Evolutionary conservation across 306 rosid species (phyloP), one percentile per base, ranked within the genome.

Genomic region (Vachellia pachyceras): DNA sequence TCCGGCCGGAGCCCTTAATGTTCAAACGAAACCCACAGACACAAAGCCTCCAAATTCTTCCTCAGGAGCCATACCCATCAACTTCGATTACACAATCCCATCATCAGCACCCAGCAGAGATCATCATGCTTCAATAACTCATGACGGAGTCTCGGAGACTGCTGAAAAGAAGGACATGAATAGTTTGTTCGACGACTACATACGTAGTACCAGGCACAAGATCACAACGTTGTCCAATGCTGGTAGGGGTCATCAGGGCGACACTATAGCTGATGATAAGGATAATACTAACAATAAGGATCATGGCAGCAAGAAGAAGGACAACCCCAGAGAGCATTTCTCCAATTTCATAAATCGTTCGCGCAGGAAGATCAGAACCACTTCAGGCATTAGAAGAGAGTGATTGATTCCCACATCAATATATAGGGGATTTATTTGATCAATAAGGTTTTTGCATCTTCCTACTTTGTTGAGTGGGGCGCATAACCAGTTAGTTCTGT

Each of bases 311-410:
- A 81, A 49, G 69, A 85, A 55, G 22, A 54, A 66, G 22, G 88
- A 74, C 10, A 47, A 77, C 52, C 69, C 39, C 1, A 76, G 68
- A n/a, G 92, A 92, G 50, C 85, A 78, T 6, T 83, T 85, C 77
- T 78, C 90, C 25, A 90, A 86, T 40, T 92, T 81, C 45, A 86
- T 89, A 79, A 68, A 80, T 29, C 58, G 47, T 41, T 78, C 82
- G 7, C 82, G 54, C 84, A 78, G 52, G 57, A 90, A 70, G 77
- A 75, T 90, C 11, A 72, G 84, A 76, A 78, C 84, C 50, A 75
- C 86, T 10, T 83, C 91, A 0, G 80, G 17, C 76, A 11, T 76
- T 67, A 86, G 89, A 76, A 89, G 7, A 76, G 66, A 45, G 20
- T 13, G 17, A 58, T 29, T 60, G 49, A 45, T 45, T 45, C 12